Evolutionary conservation across 1,139 yeast genomes (phyloP).

Genomic region (Kurtzmaniella quercitrusa): DNA sequence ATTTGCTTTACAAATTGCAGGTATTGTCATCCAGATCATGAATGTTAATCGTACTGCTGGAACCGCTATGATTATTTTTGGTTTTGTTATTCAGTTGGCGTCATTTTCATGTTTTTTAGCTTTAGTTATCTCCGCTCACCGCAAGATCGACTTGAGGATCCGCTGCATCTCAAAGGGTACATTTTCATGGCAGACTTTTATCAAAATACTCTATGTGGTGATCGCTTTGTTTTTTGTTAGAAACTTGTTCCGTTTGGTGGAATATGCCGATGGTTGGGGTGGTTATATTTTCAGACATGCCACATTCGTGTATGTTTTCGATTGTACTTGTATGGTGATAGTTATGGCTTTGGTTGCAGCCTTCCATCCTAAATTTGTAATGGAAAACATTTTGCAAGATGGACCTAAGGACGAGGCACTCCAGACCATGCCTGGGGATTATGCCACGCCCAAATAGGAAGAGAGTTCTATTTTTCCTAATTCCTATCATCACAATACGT

Average conservation of each 20-base stretch:
- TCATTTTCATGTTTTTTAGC: slow-evolving; percentile 1
- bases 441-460: too few relatives aligned
- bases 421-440: not conserved
- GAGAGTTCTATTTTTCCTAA: too few relatives aligned
- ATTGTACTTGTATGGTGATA: not conserved
- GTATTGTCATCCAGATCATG: not conserved
- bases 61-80: slow-evolving; percentile 3
- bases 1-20: not conserved
- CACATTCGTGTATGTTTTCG: slow-evolving; percentile 1
- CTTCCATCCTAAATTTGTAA: not conserved
- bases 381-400: not conserved
- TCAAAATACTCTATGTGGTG: not conserved
- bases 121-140: not conserved
- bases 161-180: not conserved
- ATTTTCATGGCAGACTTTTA: not conserved
- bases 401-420: not conserved
- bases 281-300: slow-evolving; percentile 4
- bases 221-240: slow-evolving; percentile 1
- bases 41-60: slow-evolving; percentile 1
- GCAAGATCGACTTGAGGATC: not conserved
- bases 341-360: not conserved
- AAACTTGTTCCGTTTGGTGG: slow-evolving; percentile 2
- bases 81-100: slow-evolving; percentile 5
- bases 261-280: slow-evolving; percentile 4
- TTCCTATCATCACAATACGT: too few relatives aligned